A percentile compares a stretch with the other conserved stretches of the same genome.
phyloP scores from a whole-genome alignment of 768 basidiomycete species.

The Boletus coccyginus region DNA sequence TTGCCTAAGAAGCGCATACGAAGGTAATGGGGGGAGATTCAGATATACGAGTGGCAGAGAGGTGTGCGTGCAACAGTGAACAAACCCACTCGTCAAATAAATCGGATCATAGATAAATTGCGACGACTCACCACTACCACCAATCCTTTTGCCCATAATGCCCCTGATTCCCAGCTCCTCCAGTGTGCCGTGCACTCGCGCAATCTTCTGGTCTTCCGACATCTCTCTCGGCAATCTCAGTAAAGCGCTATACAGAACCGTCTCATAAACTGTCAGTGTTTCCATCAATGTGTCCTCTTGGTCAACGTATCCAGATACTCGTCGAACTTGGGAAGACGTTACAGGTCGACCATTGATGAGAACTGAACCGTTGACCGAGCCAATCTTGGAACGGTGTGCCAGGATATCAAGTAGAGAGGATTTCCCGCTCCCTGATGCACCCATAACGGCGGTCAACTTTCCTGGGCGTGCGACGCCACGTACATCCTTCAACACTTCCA shows the following conservation, averaged over 20 bases:
- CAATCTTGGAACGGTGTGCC: conserved; percentile 85
- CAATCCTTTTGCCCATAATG: conserved; percentile 88
- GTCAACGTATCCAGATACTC: conserved; percentile 92
- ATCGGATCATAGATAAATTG: neutral
- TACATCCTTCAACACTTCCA: conserved; percentile 74
- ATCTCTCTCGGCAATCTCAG: conserved; percentile 90
- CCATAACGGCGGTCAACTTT: conserved; percentile 94
- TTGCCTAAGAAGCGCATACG: conserved; percentile 46
- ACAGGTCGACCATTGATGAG: conserved; percentile 87
- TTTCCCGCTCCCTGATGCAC: conserved; percentile 94
- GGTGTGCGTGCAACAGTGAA: neutral
- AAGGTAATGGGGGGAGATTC: neutral
- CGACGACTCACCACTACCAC: conserved; percentile 69
- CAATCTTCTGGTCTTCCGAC: conserved; percentile 94
- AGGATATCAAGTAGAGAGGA: conserved; percentile 96
- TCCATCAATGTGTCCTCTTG: conserved; percentile 98
- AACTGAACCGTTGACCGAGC: conserved; percentile 65
- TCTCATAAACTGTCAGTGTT: conserved; percentile 97
- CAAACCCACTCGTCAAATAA: neutral
- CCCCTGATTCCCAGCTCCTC: conserved; percentile 91
- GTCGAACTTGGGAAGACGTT: conserved; percentile 69
- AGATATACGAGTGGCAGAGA: neutral
- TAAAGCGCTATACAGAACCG: conserved; percentile 89
- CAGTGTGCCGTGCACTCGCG: conserved; percentile 92
- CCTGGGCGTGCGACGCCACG: conserved; percentile 85